Evolutionary conservation across 2,329 filamentous ascomycete species (phyloP).

Genomic region (Delphinella strobiligena): DNA sequence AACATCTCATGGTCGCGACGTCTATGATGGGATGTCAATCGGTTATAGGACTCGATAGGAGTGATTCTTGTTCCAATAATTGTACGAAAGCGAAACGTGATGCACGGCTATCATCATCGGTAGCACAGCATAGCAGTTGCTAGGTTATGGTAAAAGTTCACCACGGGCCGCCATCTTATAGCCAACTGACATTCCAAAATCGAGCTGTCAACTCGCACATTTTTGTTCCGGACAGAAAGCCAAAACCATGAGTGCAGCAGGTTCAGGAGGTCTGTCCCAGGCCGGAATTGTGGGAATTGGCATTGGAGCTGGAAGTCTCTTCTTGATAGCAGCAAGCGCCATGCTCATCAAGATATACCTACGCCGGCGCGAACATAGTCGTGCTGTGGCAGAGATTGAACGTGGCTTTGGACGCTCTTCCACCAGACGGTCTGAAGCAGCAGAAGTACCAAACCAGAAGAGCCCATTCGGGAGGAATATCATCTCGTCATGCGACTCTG

Average conservation of each 20-base stretch:
- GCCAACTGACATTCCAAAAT: not conserved
- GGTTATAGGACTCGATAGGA: too few species aligned
- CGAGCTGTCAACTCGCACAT: not conserved
- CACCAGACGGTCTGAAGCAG: slow-evolving; percentile 14
- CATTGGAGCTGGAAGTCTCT: slow-evolving; percentile 15
- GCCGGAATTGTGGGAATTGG: slow-evolving; percentile 14
- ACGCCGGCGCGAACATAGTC: slow-evolving; percentile 15
- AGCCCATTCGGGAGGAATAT: too few species aligned
- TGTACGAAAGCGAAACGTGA: too few species aligned
- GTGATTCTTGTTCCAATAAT: too few species aligned
- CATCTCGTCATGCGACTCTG: slow-evolving; percentile 22
- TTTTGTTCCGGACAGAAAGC: too few species aligned
- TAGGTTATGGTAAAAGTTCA: not conserved
- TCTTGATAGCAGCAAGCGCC: slow-evolving; percentile 15
- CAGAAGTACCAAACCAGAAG: too few species aligned
- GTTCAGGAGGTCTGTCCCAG: slow-evolving; percentile 1
- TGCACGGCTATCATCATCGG: too few species aligned
- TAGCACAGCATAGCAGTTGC: too few species aligned
- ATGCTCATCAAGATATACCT: slow-evolving; percentile 15
- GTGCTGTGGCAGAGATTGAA: slow-evolving; percentile 16
- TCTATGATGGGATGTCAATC: too few species aligned
- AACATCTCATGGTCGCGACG: too few species aligned
- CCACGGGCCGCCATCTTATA: not conserved
- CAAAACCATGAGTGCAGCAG: not conserved
- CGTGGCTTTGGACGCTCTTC: slow-evolving; percentile 16